Evolutionary conservation across 2,329 filamentous ascomycete species (phyloP), one percentile per base, ranked within the genome.

Genomic region (Parascedosporium putredinis): DNA sequence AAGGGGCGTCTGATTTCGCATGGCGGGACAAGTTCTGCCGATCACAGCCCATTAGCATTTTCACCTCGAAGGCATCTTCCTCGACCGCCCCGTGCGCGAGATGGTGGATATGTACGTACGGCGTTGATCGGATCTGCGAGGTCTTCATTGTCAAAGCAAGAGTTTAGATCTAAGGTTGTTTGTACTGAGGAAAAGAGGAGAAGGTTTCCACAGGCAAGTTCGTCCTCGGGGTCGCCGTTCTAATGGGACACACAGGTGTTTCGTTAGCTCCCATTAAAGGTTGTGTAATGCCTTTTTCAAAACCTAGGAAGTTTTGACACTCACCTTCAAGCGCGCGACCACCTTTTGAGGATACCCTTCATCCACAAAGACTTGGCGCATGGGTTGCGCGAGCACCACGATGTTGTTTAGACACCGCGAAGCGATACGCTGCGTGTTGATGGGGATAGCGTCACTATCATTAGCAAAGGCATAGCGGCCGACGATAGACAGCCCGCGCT

Each of bases 151-250:
- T 57, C 55, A 20, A 57, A 51, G 5, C 49, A 50, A 9, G 50
- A 29, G 10, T 27, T 31, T 90, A 95, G 64, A 25, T 55, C 50
- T 5, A 55, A 46, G 1, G 50, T 52, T 12, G 52, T 55, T 14
- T 50, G 49, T 14, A 51, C 53, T 1, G 49, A 52, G 24, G 52
- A 53, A 24, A 55, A 55, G 33, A 55, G 43, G 34, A 55, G 42
- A 18, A 55, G 44, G 49, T 50, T 55, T n/a, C 52, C 50, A 42
- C 52, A 53, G 3, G 53, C 50, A 10, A 55, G 50, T 27, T 55
- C 53, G 24, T 55, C 53, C 20, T 55, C 53, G 18, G 50, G 34
- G 42, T 55, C 49, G 3, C 48, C 52, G 24, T 55, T 52, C 52
- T 53, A 20, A 22, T 38, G 14, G 8, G 5, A 22, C 3, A 3